phyloP scores from a whole-genome alignment of 2,329 filamentous ascomycete species.

The Gaeumannomyces tritici region DNA sequence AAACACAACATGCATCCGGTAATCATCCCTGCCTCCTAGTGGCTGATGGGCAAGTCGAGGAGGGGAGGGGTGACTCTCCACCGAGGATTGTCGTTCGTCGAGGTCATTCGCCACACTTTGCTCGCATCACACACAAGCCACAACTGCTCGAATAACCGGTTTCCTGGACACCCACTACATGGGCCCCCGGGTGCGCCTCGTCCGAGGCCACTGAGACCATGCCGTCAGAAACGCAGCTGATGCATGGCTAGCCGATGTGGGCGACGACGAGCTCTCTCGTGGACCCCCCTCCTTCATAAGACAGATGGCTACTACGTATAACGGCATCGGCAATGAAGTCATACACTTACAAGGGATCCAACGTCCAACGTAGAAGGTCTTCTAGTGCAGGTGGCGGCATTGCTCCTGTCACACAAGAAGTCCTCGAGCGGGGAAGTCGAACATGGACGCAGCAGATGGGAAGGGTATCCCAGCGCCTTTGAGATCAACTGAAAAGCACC shows the following conservation, averaged over 20 bases:
- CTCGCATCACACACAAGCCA: not conserved
- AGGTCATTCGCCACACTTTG: constrained; percentile 1
- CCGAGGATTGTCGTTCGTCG: not conserved
- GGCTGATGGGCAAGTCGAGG: not conserved
- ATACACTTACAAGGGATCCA: not conserved
- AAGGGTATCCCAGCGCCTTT: not conserved
- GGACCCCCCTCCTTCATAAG: too few relatives aligned
- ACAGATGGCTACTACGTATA: not conserved
- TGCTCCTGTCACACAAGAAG: not conserved
- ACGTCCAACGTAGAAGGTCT: not conserved
- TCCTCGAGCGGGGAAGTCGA: not conserved
- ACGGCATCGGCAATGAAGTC: not conserved
- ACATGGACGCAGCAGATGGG: not conserved
- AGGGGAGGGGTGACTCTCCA: not conserved
- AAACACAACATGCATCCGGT: not conserved
- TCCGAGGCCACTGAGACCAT: not conserved
- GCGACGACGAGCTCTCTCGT: too few relatives aligned
- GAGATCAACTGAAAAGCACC: too few relatives aligned
- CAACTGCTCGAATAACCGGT: constrained; percentile 10
- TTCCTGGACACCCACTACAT: constrained; percentile 2
- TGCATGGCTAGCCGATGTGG: too few relatives aligned
- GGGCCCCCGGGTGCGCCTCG: not conserved
- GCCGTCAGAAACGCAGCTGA: too few relatives aligned
- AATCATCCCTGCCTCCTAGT: not conserved
- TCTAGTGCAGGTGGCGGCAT: not conserved